Conservation (phyloP, 2,329 filamentous ascomycete genomes). For the Sporothrix dimorphospora region DNA sequence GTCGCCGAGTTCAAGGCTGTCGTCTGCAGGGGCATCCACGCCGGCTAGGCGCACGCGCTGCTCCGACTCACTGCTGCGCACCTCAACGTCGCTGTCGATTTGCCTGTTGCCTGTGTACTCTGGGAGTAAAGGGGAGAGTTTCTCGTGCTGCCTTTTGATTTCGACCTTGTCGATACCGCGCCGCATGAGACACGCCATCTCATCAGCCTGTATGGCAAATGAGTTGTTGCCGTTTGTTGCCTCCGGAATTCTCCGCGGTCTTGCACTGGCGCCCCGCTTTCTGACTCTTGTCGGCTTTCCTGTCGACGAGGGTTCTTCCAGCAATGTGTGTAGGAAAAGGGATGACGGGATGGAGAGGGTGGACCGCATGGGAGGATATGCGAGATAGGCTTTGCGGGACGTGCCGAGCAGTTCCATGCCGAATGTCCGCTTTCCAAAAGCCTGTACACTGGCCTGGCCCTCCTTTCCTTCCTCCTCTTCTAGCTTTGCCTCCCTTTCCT, state of each 20-base stretch:
- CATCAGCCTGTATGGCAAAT: constrained; percentile 51
- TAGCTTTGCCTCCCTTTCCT: background rate
- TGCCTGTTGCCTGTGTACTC: constrained; percentile 37
- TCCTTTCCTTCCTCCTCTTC: background rate
- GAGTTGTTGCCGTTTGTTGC: constrained; percentile 44
- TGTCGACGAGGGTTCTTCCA: constrained; percentile 33
- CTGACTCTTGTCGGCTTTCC: background rate
- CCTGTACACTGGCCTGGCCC: background rate
- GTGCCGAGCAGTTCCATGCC: constrained; percentile 31
- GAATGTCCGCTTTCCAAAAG: constrained; percentile 23
- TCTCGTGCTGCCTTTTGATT: constrained; percentile 46
- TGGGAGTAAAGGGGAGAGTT: constrained; percentile 41
- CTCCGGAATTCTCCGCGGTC: constrained; percentile 11
- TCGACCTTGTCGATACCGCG: constrained; percentile 53
- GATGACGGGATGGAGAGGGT: constrained; percentile 54
- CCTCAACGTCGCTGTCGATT: constrained; percentile 38
- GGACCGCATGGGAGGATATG: constrained; percentile 54
- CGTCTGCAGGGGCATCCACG: constrained; percentile 38
- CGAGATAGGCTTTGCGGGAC: constrained; percentile 48
- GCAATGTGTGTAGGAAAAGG: constrained; percentile 52
- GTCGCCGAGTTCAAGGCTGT: background rate
- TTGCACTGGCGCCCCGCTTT: background rate
- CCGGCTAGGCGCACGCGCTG: constrained; percentile 46
- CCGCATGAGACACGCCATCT: constrained; percentile 54
- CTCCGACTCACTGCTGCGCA: constrained; percentile 38